These are phyloP conservation scores for Tetrahymena thermophila DNA, from an alignment of 73 alveolate genomes.

Conservation along the genomic window DNA sequence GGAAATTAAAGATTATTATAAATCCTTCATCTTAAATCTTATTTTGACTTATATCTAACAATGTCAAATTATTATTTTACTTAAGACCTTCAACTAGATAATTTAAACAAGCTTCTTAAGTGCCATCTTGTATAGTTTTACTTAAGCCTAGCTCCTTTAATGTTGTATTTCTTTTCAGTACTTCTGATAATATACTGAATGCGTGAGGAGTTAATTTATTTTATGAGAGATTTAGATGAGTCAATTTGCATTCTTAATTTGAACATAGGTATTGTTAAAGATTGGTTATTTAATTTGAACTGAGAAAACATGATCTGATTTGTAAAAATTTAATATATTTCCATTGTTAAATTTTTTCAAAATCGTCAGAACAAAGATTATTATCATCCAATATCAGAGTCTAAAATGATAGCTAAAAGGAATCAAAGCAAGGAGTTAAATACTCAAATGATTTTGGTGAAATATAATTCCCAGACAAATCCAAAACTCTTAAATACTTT, in stretches of 20 bases:
- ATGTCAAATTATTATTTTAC: background rate
- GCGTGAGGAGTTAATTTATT: background rate
- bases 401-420: background rate
- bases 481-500: background rate
- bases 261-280: background rate
- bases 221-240: background rate
- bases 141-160: background rate
- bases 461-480: background rate
- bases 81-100: background rate
- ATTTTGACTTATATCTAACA: background rate
- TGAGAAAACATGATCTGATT: background rate
- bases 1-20: background rate
- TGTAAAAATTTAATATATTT: background rate
- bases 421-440: background rate
- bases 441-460: background rate
- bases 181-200: background rate
- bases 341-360: background rate
- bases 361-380: background rate
- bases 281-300: background rate
- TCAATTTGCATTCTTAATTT: background rate
- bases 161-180: background rate
- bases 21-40: background rate
- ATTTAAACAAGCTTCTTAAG: background rate
- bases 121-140: background rate
- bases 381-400: background rate